Conservation (phyloP, 306 rosid genomes). For the Lablab purpureus region DNA sequence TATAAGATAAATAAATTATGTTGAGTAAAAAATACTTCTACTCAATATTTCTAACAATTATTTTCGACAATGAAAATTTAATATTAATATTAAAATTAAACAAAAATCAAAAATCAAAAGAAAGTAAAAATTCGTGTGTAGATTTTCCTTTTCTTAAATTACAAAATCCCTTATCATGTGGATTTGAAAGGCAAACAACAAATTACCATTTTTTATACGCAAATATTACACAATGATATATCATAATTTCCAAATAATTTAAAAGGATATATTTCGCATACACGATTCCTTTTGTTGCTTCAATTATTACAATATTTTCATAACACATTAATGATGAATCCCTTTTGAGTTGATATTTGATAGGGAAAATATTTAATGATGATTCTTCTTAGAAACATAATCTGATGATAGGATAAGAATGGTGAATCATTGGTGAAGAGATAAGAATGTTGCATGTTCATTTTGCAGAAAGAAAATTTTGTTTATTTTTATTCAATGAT, state of each 20-base stretch:
- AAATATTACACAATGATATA: slow-evolving; percentile 13
- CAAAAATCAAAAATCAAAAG: background rate
- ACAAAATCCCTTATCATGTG: background rate
- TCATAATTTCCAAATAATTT: background rate
- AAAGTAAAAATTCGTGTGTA: background rate
- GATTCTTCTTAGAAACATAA: background rate
- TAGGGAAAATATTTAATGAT: background rate
- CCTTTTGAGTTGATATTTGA: background rate
- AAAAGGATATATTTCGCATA: background rate
- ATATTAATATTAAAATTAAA: too few species aligned
- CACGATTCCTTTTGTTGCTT: background rate
- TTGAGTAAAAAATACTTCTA: too few species aligned
- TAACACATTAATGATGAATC: background rate
- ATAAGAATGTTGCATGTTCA: background rate
- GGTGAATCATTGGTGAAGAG: background rate
- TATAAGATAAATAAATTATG: too few species aligned
- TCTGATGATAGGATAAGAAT: background rate
- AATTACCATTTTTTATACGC: background rate
- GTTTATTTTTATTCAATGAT: background rate
- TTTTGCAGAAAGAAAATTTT: background rate
- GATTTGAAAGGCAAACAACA: background rate
- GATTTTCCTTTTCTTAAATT: background rate
- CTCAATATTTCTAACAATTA: too few species aligned
- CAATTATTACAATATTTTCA: background rate
- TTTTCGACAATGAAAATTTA: too few species aligned